Base-by-base conservation (phyloP, 192 early-diverging fungal species). In the Obelidium mucronatum region DNA sequence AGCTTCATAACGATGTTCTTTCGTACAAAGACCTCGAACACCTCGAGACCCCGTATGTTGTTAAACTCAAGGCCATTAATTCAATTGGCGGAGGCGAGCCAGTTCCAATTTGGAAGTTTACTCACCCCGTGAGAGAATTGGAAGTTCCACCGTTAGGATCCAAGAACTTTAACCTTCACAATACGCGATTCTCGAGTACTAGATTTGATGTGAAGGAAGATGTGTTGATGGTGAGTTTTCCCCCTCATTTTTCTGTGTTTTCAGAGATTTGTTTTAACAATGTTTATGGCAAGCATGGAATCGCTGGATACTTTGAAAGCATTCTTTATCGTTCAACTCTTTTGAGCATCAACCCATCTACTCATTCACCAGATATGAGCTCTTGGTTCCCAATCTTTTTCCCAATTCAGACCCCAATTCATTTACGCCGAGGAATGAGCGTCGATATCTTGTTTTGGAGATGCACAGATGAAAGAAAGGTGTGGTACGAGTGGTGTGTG, bases 351-450 rank as follows among this genome's bases (percentile, higher is more conserved):
- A 85, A 90, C 53, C 98, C 98, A 1, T 73, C 64, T 3, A 93
- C 93, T 5, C 97, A 98, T 72, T 94, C 96, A 0, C 86, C 90
- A 19, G 95, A 88, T 1, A 99, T 99, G 98, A 93, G 95, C 74
- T 94, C 93, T 75, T 99, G 98, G 98, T 99, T 99, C 80, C 97
- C 98, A 0, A 95, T 99, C 65, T 98, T 90, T 78, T 98, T 99
- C 77, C 98, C 98, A 2, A 55, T 95, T 52, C 85, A 89, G 84
- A 90, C 89, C 1, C 97, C 97, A 3, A 67, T 98, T 33, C 83
- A 84, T 67, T 86, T 93, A n/a, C 84, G 85, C 6, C 72, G 81
- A 6, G 90, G 88, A 3, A 79, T 90, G 13, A 66, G 64, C 1
- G 78, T 99, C 1, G 79, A 82, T 8, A 81, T 95, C 15, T 86